A percentile compares a stretch with the other conserved stretches of the same genome.
phyloP scores from a whole-genome alignment of 345 rosid species.

The Psidium friedrichsthalianum region DNA sequence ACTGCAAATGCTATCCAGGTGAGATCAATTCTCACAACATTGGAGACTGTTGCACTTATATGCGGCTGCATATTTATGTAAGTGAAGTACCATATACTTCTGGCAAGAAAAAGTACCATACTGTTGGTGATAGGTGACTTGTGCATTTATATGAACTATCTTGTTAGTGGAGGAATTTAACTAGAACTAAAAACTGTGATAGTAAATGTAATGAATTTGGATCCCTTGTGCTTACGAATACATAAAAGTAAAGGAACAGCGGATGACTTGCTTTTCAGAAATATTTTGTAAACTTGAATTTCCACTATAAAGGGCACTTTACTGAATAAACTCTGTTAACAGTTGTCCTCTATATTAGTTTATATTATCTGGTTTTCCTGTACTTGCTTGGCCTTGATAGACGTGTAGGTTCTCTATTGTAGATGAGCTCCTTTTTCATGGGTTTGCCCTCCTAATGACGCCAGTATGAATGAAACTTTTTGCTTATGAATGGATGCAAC shows the following conservation, averaged over 20 bases:
- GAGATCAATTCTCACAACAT: conserved; percentile 3
- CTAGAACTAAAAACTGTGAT: background rate
- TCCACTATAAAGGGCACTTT: too few species aligned
- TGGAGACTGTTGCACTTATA: background rate
- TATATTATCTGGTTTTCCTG: background rate
- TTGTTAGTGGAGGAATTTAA: background rate
- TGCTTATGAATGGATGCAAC: background rate
- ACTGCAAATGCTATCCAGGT: conserved; percentile 82
- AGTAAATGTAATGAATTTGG: background rate
- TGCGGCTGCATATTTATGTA: background rate
- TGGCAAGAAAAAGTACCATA: background rate
- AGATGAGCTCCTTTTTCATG: background rate
- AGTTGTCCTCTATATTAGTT: background rate
- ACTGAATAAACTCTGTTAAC: background rate
- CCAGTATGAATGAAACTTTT: background rate
- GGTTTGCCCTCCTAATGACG: background rate
- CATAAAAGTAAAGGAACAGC: background rate
- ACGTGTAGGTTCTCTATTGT: background rate
- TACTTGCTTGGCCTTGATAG: background rate
- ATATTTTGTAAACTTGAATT: background rate
- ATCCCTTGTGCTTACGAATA: background rate
- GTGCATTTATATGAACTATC: background rate
- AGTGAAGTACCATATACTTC: background rate
- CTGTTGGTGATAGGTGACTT: background rate
- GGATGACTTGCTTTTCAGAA: background rate